Percentiles rank a stretch among this genome's conserved stretches.
Conservation (phyloP, 1,284 basidiomycete genomes). For the Apiotrichum montevideense region DNA sequence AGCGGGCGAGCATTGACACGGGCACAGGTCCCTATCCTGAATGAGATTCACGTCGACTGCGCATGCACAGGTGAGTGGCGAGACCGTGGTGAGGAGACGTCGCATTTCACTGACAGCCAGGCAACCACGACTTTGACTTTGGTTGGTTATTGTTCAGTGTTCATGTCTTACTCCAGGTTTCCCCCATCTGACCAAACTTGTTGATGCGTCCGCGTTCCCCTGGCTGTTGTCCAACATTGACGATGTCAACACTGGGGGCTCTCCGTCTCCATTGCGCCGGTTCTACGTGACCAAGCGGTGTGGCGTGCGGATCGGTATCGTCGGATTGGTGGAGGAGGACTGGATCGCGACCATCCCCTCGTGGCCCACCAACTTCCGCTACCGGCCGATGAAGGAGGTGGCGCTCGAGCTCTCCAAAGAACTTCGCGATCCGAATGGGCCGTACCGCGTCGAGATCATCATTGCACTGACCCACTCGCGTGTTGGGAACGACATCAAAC, state of each 20-base stretch:
- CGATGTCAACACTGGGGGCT: conserved; percentile 56
- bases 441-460: conserved; percentile 66
- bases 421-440: conserved; percentile 64
- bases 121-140: conserved; percentile 82
- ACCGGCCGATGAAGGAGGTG: conserved; percentile 62
- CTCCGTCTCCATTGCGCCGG: conserved; percentile 57
- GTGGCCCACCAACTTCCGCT: conserved; percentile 68
- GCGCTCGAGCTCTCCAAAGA: conserved; percentile 61
- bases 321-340: conserved; percentile 80
- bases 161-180: conserved; percentile 54
- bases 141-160: conserved; percentile 38
- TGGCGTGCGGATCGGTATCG: conserved; percentile 66
- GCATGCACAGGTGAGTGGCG: conserved; percentile 25
- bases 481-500: conserved; percentile 63
- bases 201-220: conserved; percentile 62
- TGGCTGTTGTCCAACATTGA: conserved; percentile 71
- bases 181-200: conserved; percentile 68
- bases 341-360: conserved; percentile 81
- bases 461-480: conserved; percentile 74
- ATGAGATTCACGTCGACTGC: conserved; percentile 48
- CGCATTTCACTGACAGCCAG: conserved; percentile 1
- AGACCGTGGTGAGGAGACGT: too few species aligned
- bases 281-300: conserved; percentile 61
- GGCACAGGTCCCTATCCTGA: conserved; percentile 67
- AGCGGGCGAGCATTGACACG: neutral